A percentile compares a stretch with the other conserved stretches of the same genome.
Conservation (phyloP, 345 rosid species). For the Linum trigynum region DNA sequence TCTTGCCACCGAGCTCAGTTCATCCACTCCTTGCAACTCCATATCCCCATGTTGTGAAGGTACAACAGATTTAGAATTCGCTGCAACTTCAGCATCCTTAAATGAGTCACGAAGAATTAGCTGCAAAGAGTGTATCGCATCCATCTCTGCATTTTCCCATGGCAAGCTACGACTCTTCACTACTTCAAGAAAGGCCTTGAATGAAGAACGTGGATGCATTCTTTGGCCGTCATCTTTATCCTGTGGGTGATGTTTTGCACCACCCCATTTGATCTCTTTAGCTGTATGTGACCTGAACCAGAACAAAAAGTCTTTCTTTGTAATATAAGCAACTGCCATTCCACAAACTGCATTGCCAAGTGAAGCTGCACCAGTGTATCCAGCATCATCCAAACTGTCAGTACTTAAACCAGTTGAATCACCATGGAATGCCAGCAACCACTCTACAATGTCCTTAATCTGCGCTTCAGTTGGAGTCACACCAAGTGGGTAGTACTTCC, state of each 20-base stretch:
- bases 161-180: slow-evolving; percentile 90
- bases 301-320: slow-evolving; percentile 72
- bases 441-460: slow-evolving; percentile 74
- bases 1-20: slow-evolving; percentile 91
- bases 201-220: slow-evolving; percentile 97
- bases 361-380: slow-evolving; percentile 68
- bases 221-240: slow-evolving; percentile 93
- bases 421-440: slow-evolving; percentile 77
- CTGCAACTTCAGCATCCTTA: slow-evolving; percentile 52
- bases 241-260: slow-evolving; percentile 96
- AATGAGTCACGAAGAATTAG: slow-evolving; percentile 89
- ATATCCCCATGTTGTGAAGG: slow-evolving; percentile 42
- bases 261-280: slow-evolving; percentile 99
- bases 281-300: slow-evolving; percentile 98
- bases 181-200: slow-evolving; percentile 95
- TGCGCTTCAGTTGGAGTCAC: slow-evolving; percentile 83
- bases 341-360: slow-evolving; percentile 98
- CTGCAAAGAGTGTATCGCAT: slow-evolving; percentile 97
- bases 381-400: slow-evolving; percentile 87
- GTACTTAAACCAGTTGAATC: slow-evolving; percentile 97
- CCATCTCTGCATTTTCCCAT: slow-evolving; percentile 98
- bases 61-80: slow-evolving; percentile 57
- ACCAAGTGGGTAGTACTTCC: slow-evolving; percentile 59
- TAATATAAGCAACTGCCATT: slow-evolving; percentile 93
- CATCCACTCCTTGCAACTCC: slow-evolving; percentile 73